Evolutionary conservation across 2,329 filamentous ascomycete species (phyloP), one percentile per base, ranked within the genome.

Genomic region (Diaporthe nobilis): DNA sequence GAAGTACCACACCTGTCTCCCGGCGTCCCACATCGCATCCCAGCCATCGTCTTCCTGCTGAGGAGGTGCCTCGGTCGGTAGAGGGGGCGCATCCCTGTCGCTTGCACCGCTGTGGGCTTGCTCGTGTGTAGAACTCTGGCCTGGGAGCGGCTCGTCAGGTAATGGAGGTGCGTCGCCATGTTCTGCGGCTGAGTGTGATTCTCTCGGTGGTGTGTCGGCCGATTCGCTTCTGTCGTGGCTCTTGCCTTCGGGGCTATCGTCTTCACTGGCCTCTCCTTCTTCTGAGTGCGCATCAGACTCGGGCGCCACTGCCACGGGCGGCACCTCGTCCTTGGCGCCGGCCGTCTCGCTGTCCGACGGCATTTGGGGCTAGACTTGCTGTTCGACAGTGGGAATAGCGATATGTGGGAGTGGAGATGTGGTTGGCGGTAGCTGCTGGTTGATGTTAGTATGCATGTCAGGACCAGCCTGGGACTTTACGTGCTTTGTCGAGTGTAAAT

Each of bases 21-120:
- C 88, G 34, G 89, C 85, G 80, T 97, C 95, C 94, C 94, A 97
- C 75, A 94, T 88, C 49, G 92, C 92, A 76, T 94, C 92, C 95
- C 95, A 98, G 76, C 95, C 95, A 80, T 93, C 91, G 76, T 92
- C 90, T 82, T 92, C 88, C 72, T 88, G 83, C 57, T 77, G 77
- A 81, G 88, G 85, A 68, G 82, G 80, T 20, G 85, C 83, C 75
- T 88, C 87, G 61, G 82, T 80, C 3, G 87, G 87, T 9, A 88
- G 80, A 0, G 86, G 86, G 4, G 87, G 86, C 4, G 79, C 78
- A 17, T 34, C 58, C 28, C 57, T 51, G 15, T 55, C 53, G 20
- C 42, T 25, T 63, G 37, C 17, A 3, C 15, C 34, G 31, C n/a
- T 15, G 12, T 22, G 22, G 20, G 4, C 20, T n/a, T 60, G 55